Evolutionary conservation across 345 rosid species (phyloP).

Genomic region (Adansonia digitata): DNA sequence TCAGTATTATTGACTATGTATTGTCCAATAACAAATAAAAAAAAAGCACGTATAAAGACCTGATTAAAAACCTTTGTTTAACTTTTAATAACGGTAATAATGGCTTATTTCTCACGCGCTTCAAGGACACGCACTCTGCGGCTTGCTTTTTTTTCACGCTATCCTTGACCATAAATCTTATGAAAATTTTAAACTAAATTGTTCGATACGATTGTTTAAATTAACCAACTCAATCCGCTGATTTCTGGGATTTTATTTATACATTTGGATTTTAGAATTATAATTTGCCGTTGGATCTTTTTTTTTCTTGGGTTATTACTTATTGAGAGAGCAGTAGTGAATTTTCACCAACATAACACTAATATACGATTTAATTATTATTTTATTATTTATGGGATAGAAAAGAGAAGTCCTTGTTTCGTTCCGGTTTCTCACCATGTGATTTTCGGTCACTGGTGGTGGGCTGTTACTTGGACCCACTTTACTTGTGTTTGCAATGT

Average conservation of each 20-base stretch:
- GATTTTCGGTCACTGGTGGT: slow-evolving; percentile 9
- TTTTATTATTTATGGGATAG: neutral
- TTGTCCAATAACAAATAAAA: neutral
- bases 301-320: no score
- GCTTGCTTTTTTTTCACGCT: neutral
- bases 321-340: neutral
- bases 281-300: neutral
- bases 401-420: neutral
- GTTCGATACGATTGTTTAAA: neutral
- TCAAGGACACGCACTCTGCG: slow-evolving; percentile 5
- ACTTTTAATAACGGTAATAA: neutral
- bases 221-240: neutral
- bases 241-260: neutral
- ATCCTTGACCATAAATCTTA: neutral
- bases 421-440: neutral
- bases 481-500: neutral
- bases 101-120: slow-evolving; percentile 2
- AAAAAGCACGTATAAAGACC: neutral
- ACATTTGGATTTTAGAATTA: neutral
- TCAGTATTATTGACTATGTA: neutral
- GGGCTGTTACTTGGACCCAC: neutral
- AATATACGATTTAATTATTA: no score
- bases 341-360: no score
- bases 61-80: neutral
- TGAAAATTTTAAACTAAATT: neutral